Percentiles rank a stretch among this genome's conserved stretches.
phyloP scores from a whole-genome alignment of 2,329 filamentous ascomycete genomes.

The Onygena corvina region DNA sequence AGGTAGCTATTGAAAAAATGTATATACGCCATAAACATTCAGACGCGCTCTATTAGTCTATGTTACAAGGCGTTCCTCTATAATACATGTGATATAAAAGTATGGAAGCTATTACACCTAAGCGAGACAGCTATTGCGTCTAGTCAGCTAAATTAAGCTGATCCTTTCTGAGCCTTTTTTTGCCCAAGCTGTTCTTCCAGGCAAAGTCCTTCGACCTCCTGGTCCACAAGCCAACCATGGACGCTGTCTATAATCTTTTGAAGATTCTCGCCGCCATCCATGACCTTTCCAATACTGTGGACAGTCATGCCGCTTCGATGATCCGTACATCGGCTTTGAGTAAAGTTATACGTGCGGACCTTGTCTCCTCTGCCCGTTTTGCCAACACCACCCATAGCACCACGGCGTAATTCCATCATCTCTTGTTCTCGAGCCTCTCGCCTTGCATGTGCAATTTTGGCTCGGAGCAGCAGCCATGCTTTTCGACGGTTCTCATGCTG shows the following conservation, averaged over 20 bases:
- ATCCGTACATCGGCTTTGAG: slow-evolving; percentile 72
- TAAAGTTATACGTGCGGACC: slow-evolving; percentile 79
- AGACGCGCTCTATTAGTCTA: too few species aligned
- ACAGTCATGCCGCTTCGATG: slow-evolving; percentile 71
- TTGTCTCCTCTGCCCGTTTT: slow-evolving; percentile 86
- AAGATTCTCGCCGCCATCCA: slow-evolving; percentile 60
- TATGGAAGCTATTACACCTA: too few species aligned
- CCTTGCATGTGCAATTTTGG: slow-evolving; percentile 65
- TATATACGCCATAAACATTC: too few species aligned
- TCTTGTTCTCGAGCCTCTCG: slow-evolving; percentile 77
- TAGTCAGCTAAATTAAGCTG: too few species aligned
- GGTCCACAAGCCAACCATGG: slow-evolving; percentile 59
- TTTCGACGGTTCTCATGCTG: slow-evolving; percentile 79
- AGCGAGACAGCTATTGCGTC: too few species aligned
- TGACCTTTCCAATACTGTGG: slow-evolving; percentile 67
- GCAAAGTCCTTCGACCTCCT: slow-evolving; percentile 61
- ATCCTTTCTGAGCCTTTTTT: neutral
- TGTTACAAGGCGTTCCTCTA: too few species aligned
- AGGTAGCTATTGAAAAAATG: too few species aligned
- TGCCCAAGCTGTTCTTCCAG: slow-evolving; percentile 43
- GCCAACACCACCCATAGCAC: slow-evolving; percentile 62
- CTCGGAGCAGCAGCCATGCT: slow-evolving; percentile 75
- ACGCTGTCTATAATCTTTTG: slow-evolving; percentile 69
- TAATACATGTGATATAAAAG: too few species aligned
- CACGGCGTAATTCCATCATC: slow-evolving; percentile 59